Conservation (phyloP, 2,329 filamentous ascomycete genomes). For the Harringtonia aguacate region DNA sequence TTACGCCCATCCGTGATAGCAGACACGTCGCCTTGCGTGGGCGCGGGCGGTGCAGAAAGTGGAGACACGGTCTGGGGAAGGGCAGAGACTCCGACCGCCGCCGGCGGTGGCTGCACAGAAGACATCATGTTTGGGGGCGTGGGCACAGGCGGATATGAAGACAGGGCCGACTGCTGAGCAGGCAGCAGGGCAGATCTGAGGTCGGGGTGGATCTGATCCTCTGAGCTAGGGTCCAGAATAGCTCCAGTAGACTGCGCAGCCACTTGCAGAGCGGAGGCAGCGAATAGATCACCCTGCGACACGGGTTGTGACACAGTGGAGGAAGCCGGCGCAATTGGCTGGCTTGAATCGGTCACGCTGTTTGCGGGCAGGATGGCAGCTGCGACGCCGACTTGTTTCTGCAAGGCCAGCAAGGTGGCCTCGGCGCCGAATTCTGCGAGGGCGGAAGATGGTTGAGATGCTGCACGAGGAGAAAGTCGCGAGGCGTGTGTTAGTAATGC, state of each 20-base stretch:
- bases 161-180: neutral
- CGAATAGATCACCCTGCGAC: conserved; percentile 1
- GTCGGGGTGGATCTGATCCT: conserved; percentile 10
- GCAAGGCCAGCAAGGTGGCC: conserved; percentile 7
- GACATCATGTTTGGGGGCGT: conserved; percentile 4
- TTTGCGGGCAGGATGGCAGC: neutral
- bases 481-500: conserved; percentile 1
- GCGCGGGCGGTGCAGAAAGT: neutral
- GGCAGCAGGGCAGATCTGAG: conserved; percentile 4
- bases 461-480: neutral
- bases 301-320: neutral
- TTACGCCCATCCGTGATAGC: conserved; percentile 50
- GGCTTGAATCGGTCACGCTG: neutral
- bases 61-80: conserved; percentile 12
- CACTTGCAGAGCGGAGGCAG: conserved; percentile 1
- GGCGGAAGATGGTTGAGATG: neutral
- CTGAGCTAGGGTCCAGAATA: neutral
- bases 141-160: neutral
- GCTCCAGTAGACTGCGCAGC: neutral
- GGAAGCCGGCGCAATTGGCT: neutral
- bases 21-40: conserved; percentile 11
- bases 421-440: conserved; percentile 5
- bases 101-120: conserved; percentile 12
- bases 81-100: conserved; percentile 18
- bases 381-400: conserved; percentile 9